These are phyloP conservation scores for Fusarium floridanum DNA, from an alignment of 2,329 filamentous ascomycete genomes.

Conservation along the genomic window DNA sequence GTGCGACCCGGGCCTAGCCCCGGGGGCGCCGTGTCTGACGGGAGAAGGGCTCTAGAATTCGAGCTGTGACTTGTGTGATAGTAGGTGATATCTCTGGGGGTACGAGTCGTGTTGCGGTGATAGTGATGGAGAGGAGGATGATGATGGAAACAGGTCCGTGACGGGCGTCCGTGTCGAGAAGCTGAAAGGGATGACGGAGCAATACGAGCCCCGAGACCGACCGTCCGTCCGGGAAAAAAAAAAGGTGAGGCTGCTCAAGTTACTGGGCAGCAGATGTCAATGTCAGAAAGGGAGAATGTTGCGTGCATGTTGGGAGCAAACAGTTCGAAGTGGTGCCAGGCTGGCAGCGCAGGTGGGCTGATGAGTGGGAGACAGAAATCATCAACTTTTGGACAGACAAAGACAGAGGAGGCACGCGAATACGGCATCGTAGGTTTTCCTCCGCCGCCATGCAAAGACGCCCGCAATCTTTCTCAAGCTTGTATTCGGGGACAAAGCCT, in stretches of 20 bases:
- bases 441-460: neutral
- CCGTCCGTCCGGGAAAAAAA: slow-evolving; percentile 1
- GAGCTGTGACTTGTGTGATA: slow-evolving; percentile 5
- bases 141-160: slow-evolving; percentile 3
- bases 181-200: slow-evolving; percentile 20
- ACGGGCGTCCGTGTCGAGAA: slow-evolving; percentile 5
- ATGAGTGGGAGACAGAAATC: slow-evolving; percentile 1
- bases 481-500: neutral
- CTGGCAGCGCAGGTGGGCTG: slow-evolving; percentile 20
- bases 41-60: slow-evolving; percentile 20
- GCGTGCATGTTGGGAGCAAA: neutral
- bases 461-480: neutral
- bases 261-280: slow-evolving; percentile 5
- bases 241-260: slow-evolving; percentile 14
- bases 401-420: neutral
- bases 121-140: slow-evolving; percentile 11
- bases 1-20: slow-evolving; percentile 36
- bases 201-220: slow-evolving; percentile 13
- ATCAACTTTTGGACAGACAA: neutral
- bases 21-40: slow-evolving; percentile 22
- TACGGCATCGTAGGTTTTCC: neutral
- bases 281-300: neutral
- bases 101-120: slow-evolving; percentile 26
- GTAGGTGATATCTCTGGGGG: slow-evolving; percentile 12
- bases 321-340: slow-evolving; percentile 16